Base-by-base conservation (phyloP, 805 yeast genomes). In the Teunomyces atbi region DNA sequence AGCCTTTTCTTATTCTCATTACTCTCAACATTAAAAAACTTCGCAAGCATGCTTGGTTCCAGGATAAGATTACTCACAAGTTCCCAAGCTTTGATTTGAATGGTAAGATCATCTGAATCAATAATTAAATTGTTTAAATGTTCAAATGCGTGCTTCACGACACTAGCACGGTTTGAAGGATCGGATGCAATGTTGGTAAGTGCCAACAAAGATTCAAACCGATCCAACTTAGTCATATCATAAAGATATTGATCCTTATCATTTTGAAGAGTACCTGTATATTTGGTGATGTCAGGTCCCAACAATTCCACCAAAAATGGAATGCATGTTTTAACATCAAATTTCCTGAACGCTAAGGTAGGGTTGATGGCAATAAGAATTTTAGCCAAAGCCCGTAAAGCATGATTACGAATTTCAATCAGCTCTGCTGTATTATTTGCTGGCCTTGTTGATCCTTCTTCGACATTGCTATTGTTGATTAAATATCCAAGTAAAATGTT, bases 31-130 rank as follows among this genome's bases (percentile, higher is more conserved):
- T 84, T 81, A 67, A 86, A 86, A 54, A 85, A 76, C 49, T 79
- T 78, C 1, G 79, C 82, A 28, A 80, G 62, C 57, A 69, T 45
- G 5, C 49, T 39, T 0, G 76, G 76, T 21, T 61, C 63, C 32
- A 46, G 67, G 57, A 82, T 74, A 40, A 86, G 59, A 58, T 86
- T 86, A 48, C 85, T 77, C 7, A 84, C 61, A 13, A 86, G 72
- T 56, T 86, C 90, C 62, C 86, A 69, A 0, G 83, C 54, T 0
- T 88, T 81, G 42, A 79, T 68, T 58, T 83, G 88, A 3, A 86
- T 60, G 44, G 71, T 60, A 1, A 65, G 55, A 2, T 47, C 38
- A 44, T 79, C 75, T 1, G 65, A 48, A 8, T 70, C 74, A 6
- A 69, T 48, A 8, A 71, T 61, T 41, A 69, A 64, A 27, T 74